phyloP scores from a whole-genome alignment of 805 yeast species.

The Saccharomycopsis vini region DNA sequence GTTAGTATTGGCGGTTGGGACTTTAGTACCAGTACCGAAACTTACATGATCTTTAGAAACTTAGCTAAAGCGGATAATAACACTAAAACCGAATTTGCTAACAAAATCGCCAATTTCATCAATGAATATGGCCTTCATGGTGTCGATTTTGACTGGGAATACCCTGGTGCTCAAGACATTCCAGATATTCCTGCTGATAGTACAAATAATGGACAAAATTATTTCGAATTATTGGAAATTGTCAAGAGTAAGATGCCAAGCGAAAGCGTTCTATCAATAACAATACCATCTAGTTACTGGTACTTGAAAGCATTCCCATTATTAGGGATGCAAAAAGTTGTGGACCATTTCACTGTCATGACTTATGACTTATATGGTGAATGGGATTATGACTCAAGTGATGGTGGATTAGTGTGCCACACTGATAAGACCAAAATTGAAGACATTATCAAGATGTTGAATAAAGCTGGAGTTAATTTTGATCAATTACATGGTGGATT shows the following conservation, averaged over 20 bases:
- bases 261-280: background rate
- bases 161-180: conserved; percentile 37
- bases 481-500: conserved; percentile 6
- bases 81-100: conserved; percentile 38
- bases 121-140: conserved; percentile 69
- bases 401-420: conserved; percentile 4
- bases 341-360: too few species aligned
- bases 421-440: conserved; percentile 4
- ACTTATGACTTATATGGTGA: too few species aligned
- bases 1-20: conserved; percentile 11
- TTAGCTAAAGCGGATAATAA: conserved; percentile 16
- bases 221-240: background rate
- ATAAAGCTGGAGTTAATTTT: conserved; percentile 1
- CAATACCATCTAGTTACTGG: background rate
- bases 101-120: conserved; percentile 39
- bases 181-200: background rate
- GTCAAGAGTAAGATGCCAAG: background rate
- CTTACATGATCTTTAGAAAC: conserved; percentile 1
- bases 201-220: conserved; percentile 1
- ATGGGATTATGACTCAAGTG: too few species aligned
- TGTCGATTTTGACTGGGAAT: conserved; percentile 92
- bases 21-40: conserved; percentile 2
- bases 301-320: conserved; percentile 1
- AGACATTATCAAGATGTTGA: background rate
- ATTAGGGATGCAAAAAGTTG: too few species aligned